Evolutionary conservation across 78 protist species (phyloP), one percentile per base, ranked within the genome.

Genomic region (Polysphondylium violaceum): DNA sequence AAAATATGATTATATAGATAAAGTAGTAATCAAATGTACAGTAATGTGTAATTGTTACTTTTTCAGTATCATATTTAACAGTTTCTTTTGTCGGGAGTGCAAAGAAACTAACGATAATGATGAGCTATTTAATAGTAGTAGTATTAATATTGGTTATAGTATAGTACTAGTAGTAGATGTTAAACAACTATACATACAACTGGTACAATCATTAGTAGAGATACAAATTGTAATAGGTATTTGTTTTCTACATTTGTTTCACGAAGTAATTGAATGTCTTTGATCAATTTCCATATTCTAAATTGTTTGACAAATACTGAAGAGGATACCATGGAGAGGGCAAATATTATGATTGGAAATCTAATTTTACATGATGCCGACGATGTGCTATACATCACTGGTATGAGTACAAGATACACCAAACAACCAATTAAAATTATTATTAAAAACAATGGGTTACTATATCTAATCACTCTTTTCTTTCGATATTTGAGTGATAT

Each of bases 281-380:
- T 72, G 21, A 81, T 50, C 40, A 81, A 68, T 67, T 67, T 64
- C 89, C 76, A 81, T 38, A 81, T 67, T n/a, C 76, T 50, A 27
- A 81, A 81, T 68, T 81, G 78, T 81, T 81, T 68, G 27, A 81
- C 74, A 55, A 81, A 81, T 17, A 68, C 74, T 5, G 78, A n/a
- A 9, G 44, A 50, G 16, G 78, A 41, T 3, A 72, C 7, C 14
- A 72, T 12, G 14, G 58, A 72, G 27, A 27, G 27, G 19, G 58
- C 44, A 19, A 72, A 50, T 3, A 72, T 33, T n/a, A 72, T 27
- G 43, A 72, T 3, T 29, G 78, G 78, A 23, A 72, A 50, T 12
- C 43, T 50, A 19, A 50, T 0, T 72, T 72, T 72, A 51, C 78
- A 72, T 3, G 64, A 21, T 36, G 50, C 47, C 3, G 31, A 2